These are phyloP conservation scores for Aspergillus fischeri DNA, from an alignment of 2,329 filamentous ascomycete species.

Conservation along the genomic window DNA sequence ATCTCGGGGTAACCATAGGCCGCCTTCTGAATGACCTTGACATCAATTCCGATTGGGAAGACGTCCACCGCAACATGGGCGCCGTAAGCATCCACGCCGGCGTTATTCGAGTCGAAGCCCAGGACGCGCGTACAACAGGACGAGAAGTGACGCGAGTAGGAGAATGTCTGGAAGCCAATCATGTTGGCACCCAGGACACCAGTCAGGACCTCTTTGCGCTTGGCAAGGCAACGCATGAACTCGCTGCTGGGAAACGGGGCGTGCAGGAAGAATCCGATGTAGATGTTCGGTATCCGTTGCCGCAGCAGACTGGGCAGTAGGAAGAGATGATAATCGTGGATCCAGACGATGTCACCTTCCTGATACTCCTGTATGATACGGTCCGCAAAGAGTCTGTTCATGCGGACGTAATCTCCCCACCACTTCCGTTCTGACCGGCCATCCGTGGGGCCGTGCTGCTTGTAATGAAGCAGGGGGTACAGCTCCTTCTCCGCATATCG, in stretches of 20 bases:
- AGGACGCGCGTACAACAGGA: conserved; percentile 90
- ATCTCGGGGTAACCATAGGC: conserved; percentile 70
- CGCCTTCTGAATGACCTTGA: conserved; percentile 67
- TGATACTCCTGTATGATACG: conserved; percentile 84
- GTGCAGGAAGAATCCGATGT: conserved; percentile 92
- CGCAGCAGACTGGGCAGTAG: conserved; percentile 84
- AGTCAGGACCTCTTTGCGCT: conserved; percentile 84
- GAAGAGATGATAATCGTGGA: conserved; percentile 93
- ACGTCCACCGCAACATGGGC: conserved; percentile 86
- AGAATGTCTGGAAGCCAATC: conserved; percentile 92
- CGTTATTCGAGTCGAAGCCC: conserved; percentile 80
- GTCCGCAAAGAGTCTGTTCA: conserved; percentile 91
- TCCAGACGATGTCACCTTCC: conserved; percentile 84
- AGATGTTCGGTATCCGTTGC: conserved; percentile 80
- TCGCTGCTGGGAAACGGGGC: conserved; percentile 95
- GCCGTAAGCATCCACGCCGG: conserved; percentile 84
- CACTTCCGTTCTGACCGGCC: conserved; percentile 74
- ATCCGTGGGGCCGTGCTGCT: conserved; percentile 85
- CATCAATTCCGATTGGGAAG: conserved; percentile 92
- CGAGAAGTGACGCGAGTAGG: conserved; percentile 89
- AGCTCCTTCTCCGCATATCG: conserved; percentile 87
- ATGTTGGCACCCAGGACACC: conserved; percentile 88
- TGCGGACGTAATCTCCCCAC: conserved; percentile 88
- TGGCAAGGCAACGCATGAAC: conserved; percentile 82
- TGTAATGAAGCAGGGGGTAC: conserved; percentile 93